These are phyloP conservation scores for Epichloe sp. DNA, from an alignment of 2,329 filamentous ascomycete genomes.

Conservation along the genomic window DNA sequence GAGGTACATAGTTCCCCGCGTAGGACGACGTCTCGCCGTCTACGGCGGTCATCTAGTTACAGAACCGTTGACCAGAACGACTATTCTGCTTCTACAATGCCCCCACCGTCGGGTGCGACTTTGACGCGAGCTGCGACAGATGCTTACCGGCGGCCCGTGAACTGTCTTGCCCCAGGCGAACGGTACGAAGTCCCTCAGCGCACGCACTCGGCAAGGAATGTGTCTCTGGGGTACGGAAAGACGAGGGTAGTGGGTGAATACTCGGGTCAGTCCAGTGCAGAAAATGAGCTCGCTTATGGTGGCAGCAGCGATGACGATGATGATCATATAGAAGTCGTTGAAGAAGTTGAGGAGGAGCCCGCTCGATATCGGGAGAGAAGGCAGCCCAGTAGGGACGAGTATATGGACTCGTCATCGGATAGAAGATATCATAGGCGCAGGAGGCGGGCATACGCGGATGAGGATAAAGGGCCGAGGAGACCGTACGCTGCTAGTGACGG, in stretches of 20 bases:
- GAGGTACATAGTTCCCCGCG: conserved; percentile 20
- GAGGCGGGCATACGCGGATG: conserved; percentile 12
- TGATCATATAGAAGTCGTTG: conserved; percentile 15
- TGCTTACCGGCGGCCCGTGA: conserved; percentile 17
- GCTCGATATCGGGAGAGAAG: conserved; percentile 6
- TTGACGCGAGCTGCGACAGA: conserved; percentile 16
- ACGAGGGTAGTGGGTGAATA: not conserved
- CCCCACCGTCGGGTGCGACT: conserved; percentile 11
- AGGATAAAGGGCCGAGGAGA: conserved; percentile 11
- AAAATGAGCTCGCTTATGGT: conserved; percentile 2
- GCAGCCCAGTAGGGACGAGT: conserved; percentile 15
- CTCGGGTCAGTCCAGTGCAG: conserved; percentile 1
- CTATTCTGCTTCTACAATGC: conserved; percentile 12
- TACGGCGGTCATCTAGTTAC: conserved; percentile 8
- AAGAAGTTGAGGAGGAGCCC: conserved; percentile 12
- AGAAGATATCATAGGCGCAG: conserved; percentile 12
- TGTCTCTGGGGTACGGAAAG: conserved; percentile 6
- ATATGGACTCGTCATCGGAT: conserved; percentile 14
- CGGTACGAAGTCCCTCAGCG: not conserved
- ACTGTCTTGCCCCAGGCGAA: conserved; percentile 15
- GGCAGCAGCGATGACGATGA: not conserved
- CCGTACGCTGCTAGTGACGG: conserved; percentile 14
- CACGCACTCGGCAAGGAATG: conserved; percentile 8
- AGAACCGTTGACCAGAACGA: conserved; percentile 17
- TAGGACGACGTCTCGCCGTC: conserved; percentile 14